Percentiles rank a stretch among this genome's conserved stretches.
Evolutionary conservation across 2,329 filamentous ascomycete genomes (phyloP).

Genomic region (Fusarium illudens): DNA sequence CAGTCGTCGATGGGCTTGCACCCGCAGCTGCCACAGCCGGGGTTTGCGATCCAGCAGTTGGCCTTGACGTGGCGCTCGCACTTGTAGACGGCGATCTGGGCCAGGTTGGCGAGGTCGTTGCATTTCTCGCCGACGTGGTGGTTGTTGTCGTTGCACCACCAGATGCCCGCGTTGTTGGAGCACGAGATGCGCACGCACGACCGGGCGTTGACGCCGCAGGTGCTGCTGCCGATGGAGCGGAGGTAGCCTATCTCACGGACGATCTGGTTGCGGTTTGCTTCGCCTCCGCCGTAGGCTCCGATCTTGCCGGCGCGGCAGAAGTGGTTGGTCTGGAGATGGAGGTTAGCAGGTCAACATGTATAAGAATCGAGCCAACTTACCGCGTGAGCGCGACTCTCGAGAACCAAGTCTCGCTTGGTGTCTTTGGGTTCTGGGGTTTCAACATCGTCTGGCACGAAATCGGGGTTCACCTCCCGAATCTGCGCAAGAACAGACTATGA

Average conservation of each 20-base stretch:
- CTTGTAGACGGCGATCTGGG: constrained; percentile 5
- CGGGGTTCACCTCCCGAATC: neutral
- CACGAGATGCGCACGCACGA: constrained; percentile 5
- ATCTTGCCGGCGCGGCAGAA: constrained; percentile 1
- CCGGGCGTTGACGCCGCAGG: constrained; percentile 5
- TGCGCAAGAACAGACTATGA: neutral
- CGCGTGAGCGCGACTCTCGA: neutral
- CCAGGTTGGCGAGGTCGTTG: constrained; percentile 1
- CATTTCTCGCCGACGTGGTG: neutral
- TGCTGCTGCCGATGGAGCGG: constrained; percentile 1
- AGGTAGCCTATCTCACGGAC: constrained; percentile 1
- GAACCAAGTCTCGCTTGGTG: neutral
- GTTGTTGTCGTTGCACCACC: constrained; percentile 8
- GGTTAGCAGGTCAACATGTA: neutral
- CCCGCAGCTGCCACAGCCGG: neutral
- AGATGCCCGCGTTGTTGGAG: neutral
- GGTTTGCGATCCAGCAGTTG: neutral
- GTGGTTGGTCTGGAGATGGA: neutral
- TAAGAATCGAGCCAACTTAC: neutral
- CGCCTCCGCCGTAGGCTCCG: neutral
- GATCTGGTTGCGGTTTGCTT: neutral
- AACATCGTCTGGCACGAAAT: neutral
- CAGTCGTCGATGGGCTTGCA: constrained; percentile 1
- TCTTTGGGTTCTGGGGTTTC: neutral
- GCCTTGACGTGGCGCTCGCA: constrained; percentile 6